phyloP scores from a whole-genome alignment of 2,329 filamentous ascomycete genomes.

The Clonostachys rosea region DNA sequence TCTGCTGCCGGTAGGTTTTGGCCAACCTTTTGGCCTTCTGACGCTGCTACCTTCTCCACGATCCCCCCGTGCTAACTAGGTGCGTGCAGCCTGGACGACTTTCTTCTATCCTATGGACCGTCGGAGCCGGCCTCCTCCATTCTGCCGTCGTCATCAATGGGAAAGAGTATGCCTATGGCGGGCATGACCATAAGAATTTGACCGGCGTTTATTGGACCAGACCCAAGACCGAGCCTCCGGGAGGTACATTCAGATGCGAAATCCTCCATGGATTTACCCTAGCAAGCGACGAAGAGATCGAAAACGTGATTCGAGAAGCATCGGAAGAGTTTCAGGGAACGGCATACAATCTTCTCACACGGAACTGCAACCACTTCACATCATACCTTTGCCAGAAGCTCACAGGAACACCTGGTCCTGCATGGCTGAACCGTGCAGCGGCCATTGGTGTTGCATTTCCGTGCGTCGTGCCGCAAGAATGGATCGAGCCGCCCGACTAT shows the following conservation, averaged over 20 bases:
- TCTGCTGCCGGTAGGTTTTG: constrained; percentile 57
- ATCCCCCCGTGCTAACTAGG: neutral
- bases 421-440: constrained; percentile 81
- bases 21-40: neutral
- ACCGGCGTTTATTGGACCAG: constrained; percentile 84
- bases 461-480: constrained; percentile 77
- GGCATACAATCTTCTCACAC: constrained; percentile 74
- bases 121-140: constrained; percentile 75
- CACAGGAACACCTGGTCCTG: constrained; percentile 64
- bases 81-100: constrained; percentile 60
- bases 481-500: constrained; percentile 75
- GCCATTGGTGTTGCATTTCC: constrained; percentile 76
- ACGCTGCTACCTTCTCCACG: neutral
- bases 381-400: constrained; percentile 69
- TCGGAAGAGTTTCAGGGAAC: constrained; percentile 71
- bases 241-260: constrained; percentile 70
- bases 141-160: constrained; percentile 79
- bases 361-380: constrained; percentile 89
- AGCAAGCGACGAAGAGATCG: constrained; percentile 63
- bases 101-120: constrained; percentile 71
- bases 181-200: constrained; percentile 64
- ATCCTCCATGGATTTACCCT: constrained; percentile 79
- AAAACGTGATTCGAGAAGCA: constrained; percentile 61
- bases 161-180: constrained; percentile 80
- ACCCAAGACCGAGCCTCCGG: constrained; percentile 67